Base-by-base conservation (phyloP, 495 filamentous ascomycete genomes). In the Penicillium riverlandense region DNA sequence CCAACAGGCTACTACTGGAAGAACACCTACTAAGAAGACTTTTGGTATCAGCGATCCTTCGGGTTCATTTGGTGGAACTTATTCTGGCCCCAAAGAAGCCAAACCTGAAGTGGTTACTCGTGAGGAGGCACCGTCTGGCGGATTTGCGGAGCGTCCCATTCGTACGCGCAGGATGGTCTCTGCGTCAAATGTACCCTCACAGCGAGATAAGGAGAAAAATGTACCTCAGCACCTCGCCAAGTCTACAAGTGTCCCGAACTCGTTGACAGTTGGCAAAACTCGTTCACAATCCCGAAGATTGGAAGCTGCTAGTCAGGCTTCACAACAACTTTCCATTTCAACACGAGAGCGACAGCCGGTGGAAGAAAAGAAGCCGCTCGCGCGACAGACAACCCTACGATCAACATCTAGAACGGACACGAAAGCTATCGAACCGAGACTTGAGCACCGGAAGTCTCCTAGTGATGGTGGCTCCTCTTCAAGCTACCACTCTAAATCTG, bases 201-300 rank as follows among this genome's bases (percentile, higher is more conserved):
- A 64, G 12, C 58, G 62, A 10, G 63, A 58, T 14, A 29, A 58
- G 29, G 59, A 69, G n/a, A 55, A 40, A 11, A 60, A 56, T 7
- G 47, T 54, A 11, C 52, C 40, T 28, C 58, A 61, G 3, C 56
- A 52, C 37, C 44, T 60, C 29, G 29, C 56, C 16, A 66, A 64
- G 38, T 57, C 66, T 1, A 61, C 48, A 4, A 66, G 57, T 30
- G 61, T 54, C 37, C 57, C 61, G 12, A 58, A 49, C 13, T 61
- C 62, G 29, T 45, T 71, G 43, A 67, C 63, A 0, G 61, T 71
- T 30, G 70, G 66, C 22, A 73, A 73, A 50, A 73, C 70, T 13
- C 57, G 70, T 22, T 71, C 70, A n/a, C 67, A 73, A 45, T 70
- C 70, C 29, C 65, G 68, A 7, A 53, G 54, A 39, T 40, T 71